Evolutionary conservation across 352 stramenopile genomes (phyloP), one percentile per base, ranked within the genome.

Genomic region (Thraustochytrium striatum): DNA sequence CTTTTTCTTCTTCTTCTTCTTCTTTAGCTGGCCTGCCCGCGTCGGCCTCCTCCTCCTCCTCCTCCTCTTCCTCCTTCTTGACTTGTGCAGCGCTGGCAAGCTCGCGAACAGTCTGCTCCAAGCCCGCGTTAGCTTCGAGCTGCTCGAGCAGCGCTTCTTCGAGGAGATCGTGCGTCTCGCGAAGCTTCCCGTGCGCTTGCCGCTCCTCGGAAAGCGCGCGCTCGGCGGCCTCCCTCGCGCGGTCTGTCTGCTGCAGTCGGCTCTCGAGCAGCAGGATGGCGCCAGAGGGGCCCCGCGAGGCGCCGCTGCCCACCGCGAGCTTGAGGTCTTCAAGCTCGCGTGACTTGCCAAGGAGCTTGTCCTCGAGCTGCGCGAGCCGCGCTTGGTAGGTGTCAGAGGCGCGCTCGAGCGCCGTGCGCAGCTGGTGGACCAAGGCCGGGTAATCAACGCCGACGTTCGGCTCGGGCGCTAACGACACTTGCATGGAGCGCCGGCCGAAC

Each of bases 401-500:
- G 11, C 36, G 43, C 19, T 75, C 65, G 41, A 75, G 43, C 19
- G 65, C 30, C 28, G 52, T 9, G n/a, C 61, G 65, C 16, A 75
- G 50, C 1, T 75, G 41, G 2, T 75, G 30, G 65, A 44, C 44
- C 1, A 75, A 21, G 19, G 43, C 32, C 39, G 65, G 43, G 65
- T 75, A 75, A 43, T 75, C 65, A 3, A 70, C 35, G n/a, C 61
- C 39, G 44, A 38, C 8, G 25, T 75, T 75, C 11, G 68, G 11
- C 35, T 58, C 16, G 28, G 65, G 65, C 30, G 65, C 65, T 21
- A 75, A 38, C 16, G 30, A 55, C 1, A 75, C 65, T 16, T 38
- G 19, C 65, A 75, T 75, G 52, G 65, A 75, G 30, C 65, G 33
- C 3, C 65, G 65, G 9, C 65, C 65, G 41, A 75, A 75, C 9